These are phyloP conservation scores for Penicillium daleae DNA, from an alignment of 495 filamentous ascomycete genomes.

Conservation along the genomic window DNA sequence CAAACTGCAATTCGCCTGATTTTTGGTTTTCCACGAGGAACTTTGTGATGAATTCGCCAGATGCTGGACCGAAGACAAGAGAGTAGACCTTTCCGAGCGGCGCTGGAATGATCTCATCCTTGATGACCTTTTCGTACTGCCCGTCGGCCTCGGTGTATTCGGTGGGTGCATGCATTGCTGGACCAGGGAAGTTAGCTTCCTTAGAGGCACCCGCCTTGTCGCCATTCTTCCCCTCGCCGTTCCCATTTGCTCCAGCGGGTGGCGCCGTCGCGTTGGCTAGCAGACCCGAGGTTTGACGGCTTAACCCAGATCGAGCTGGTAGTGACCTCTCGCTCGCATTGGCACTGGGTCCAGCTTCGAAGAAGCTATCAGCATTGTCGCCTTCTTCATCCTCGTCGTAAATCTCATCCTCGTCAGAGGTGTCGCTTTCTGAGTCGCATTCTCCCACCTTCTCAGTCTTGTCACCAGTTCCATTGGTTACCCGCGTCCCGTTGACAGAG, in stretches of 20 bases:
- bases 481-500: conserved; percentile 81
- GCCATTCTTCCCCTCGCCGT: conserved; percentile 53
- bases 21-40: conserved; percentile 89
- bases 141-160: conserved; percentile 74
- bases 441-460: conserved; percentile 84
- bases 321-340: conserved; percentile 62
- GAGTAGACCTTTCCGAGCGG: conserved; percentile 92
- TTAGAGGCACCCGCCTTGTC: conserved; percentile 59
- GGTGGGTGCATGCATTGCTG: conserved; percentile 79
- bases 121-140: conserved; percentile 83
- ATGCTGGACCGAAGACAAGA: conserved; percentile 80
- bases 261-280: conserved; percentile 42
- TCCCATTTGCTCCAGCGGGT: conserved; percentile 28
- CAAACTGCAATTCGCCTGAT: conserved; percentile 79
- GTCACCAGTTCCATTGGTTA: conserved; percentile 79
- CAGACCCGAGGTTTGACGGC: conserved; percentile 70
- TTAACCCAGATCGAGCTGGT: conserved; percentile 53
- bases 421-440: conserved; percentile 57
- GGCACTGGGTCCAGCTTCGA: conserved; percentile 60
- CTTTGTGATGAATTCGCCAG: conserved; percentile 77
- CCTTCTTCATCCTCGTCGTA: conserved; percentile 77
- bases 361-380: conserved; percentile 60
- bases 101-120: conserved; percentile 83
- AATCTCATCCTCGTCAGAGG: conserved; percentile 69
- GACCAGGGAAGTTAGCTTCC: conserved; percentile 82